A percentile compares a stretch with the other conserved stretches of the same genome.
phyloP scores from a whole-genome alignment of 2,329 filamentous ascomycete species.

The Epichloe scottii region DNA sequence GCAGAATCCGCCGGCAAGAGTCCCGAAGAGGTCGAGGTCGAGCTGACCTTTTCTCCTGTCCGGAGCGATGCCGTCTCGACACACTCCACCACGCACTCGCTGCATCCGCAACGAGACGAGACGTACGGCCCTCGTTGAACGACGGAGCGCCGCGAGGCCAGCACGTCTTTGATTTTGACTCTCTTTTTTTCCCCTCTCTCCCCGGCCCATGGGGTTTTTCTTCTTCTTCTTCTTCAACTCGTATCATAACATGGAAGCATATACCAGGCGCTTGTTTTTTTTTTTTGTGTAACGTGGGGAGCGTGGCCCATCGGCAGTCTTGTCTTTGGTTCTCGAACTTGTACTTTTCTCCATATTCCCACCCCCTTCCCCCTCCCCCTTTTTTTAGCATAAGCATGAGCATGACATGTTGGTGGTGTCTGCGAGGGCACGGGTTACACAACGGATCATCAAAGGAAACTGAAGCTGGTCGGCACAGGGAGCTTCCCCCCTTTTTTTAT shows the following conservation, averaged over 20 bases:
- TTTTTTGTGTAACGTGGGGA: background rate
- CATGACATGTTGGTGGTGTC: background rate
- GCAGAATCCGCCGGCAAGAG: background rate
- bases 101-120: background rate
- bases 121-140: background rate
- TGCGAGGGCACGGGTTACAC: background rate
- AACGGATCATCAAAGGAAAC: background rate
- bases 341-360: background rate
- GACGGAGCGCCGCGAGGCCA: background rate
- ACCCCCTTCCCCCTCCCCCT: background rate
- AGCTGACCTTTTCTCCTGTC: background rate
- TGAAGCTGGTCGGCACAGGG: background rate
- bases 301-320: background rate
- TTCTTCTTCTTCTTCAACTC: background rate
- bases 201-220: background rate
- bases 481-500: background rate
- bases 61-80: background rate
- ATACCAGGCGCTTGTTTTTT: background rate
- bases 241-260: background rate
- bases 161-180: background rate
- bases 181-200: background rate
- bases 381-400: background rate
- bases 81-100: background rate
- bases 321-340: background rate
- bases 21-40: background rate